phyloP scores from a whole-genome alignment of 306 rosid species.

The Quercus wislizeni region DNA sequence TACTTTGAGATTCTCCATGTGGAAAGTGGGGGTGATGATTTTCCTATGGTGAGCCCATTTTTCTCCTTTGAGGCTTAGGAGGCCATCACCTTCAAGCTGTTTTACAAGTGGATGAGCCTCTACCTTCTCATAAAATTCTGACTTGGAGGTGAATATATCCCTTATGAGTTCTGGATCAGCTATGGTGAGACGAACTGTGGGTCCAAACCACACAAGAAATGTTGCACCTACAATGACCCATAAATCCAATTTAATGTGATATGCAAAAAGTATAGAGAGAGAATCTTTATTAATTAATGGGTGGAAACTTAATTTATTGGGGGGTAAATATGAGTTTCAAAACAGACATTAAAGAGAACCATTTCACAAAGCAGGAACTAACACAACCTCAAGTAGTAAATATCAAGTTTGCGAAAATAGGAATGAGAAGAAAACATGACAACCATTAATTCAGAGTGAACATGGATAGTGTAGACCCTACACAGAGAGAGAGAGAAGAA shows the following conservation, averaged over 20 bases:
- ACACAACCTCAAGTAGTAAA: conserved; percentile 35
- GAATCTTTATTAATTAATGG: not conserved
- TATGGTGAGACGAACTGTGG: conserved; percentile 72
- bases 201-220: conserved; percentile 96
- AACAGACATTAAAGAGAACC: not conserved
- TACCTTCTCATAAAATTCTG: conserved; percentile 80
- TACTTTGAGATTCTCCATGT: conserved; percentile 92
- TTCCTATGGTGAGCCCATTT: conserved; percentile 94
- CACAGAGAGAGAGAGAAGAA: conserved; percentile 32
- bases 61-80: conserved; percentile 84
- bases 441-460: conserved; percentile 55
- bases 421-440: conserved; percentile 54
- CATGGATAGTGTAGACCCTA: conserved; percentile 79
- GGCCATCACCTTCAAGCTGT: conserved; percentile 97
- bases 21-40: conserved; percentile 88
- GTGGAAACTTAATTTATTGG: not conserved
- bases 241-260: not conserved
- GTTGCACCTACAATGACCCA: conserved; percentile 53
- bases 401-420: conserved; percentile 50
- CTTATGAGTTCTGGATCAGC: conserved; percentile 89
- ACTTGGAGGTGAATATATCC: conserved; percentile 81
- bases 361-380: conserved; percentile 33
- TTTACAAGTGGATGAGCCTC: conserved; percentile 95
- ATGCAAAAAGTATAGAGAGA: not conserved
- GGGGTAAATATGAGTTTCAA: not conserved